Evolutionary conservation across 164 flowering plant species (phyloP).

Genomic region (Cinnamomum chago): DNA sequence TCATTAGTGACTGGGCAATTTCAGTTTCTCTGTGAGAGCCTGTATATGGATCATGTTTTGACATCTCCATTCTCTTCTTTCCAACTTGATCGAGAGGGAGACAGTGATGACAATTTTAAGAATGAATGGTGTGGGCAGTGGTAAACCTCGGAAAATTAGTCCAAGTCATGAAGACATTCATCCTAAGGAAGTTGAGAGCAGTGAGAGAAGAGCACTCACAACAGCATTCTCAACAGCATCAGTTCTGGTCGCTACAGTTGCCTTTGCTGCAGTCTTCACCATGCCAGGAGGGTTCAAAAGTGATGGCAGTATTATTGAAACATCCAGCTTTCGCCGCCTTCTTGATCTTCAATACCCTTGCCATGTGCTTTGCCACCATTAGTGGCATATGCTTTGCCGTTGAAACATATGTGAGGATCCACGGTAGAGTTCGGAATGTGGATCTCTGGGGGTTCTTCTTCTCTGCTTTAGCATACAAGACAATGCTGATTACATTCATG

Average conservation of each 20-base stretch:
- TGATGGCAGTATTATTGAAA: neutral
- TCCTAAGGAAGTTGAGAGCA: too few species aligned
- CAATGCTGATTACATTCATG: constrained; percentile 1
- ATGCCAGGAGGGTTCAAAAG: neutral
- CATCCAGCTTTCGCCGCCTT: neutral
- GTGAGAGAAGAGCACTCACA: too few species aligned
- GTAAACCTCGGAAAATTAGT: too few species aligned
- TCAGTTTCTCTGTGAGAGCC: too few species aligned
- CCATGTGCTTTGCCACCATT: neutral
- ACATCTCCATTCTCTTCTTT: too few species aligned
- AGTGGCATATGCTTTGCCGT: neutral
- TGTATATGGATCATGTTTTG: too few species aligned
- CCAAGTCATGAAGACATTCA: too few species aligned
- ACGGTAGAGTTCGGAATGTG: neutral
- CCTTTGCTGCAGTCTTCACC: constrained; percentile 1
- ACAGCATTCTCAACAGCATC: neutral
- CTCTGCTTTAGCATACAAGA: neutral
- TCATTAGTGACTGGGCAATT: too few species aligned
- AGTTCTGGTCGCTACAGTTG: neutral
- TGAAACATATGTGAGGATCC: neutral
- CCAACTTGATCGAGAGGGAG: too few species aligned
- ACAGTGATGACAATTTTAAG: too few species aligned
- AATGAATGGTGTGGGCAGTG: too few species aligned
- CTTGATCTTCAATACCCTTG: neutral
- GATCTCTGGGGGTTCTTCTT: neutral